Evolutionary conservation across 2,329 filamentous ascomycete genomes (phyloP), one percentile per base, ranked within the genome.

Genomic region (Ophiocordyceps australis): DNA sequence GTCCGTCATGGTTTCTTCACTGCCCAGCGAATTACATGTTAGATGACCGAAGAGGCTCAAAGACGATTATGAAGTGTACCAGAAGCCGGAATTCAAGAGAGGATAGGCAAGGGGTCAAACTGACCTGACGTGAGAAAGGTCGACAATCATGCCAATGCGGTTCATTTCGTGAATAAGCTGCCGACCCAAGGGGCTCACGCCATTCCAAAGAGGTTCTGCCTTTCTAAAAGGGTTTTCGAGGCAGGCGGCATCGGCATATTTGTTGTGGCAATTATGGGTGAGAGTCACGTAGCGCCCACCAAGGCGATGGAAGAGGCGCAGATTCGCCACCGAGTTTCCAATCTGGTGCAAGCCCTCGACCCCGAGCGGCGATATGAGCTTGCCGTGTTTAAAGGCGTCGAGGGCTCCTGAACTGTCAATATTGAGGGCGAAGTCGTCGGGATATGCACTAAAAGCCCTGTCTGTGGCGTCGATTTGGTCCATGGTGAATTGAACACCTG

Each of bases 261-360:
- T 65, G 51, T 93, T 95, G 49, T 91, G 80, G 52, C 85, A 94
- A 48, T 92, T 92, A 57, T 92, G 86, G 3, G 81, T 93, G 11
- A 95, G 56, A 0, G 85, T 94, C 12, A 75, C 74, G 41, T 94
- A 94, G 25, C 82, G 73, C 5, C 85, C 83, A 2, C 86, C 86
- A 3, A 92, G 59, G 3, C 64, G 57, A 46, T 89, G 60, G 48
- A 75, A 93, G 14, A 69, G 60, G 6, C 86, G 72, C 8, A 95
- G 57, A 28, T 73, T 83, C 21, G 76, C 63, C 14, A 74, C 58
- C 1, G 73, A 79, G 52, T 94, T 93, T 30, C 82, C 85, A 38
- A 95, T 91, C 41, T 93, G 86, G 44, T 95, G 86, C 7, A 94
- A 64, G 4, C 86, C 86, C 52, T 93, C 83, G 27, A 91, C 70